These are phyloP conservation scores for Discostella stelligeroides DNA, from an alignment of 108 stramenopile species.

Conservation along the genomic window DNA sequence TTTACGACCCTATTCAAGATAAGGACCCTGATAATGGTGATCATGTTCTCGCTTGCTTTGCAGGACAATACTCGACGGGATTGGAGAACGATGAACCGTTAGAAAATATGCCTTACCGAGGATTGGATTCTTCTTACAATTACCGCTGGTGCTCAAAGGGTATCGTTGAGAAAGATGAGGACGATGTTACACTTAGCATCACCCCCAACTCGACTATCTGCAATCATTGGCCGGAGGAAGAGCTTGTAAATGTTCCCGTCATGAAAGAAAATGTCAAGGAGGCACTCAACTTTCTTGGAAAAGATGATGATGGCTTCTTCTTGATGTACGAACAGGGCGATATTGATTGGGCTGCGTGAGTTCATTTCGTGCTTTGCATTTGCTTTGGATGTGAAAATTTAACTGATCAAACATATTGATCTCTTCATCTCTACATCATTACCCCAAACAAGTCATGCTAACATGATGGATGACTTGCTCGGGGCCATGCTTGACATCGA, in stretches of 20 bases:
- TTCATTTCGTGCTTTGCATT: background rate
- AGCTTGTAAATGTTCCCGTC: conserved; percentile 51
- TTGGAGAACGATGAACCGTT: conserved; percentile 10
- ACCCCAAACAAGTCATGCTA: conserved; percentile 33
- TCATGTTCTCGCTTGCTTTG: conserved; percentile 57
- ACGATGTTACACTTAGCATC: conserved; percentile 26
- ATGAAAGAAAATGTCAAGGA: conserved; percentile 52
- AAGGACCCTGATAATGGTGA: conserved; percentile 60
- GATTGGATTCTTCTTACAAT: conserved; percentile 47
- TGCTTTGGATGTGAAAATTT: background rate
- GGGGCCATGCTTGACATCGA: conserved; percentile 65
- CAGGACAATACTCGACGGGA: conserved; percentile 36
- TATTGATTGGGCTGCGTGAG: conserved; percentile 60
- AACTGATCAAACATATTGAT: too few species aligned
- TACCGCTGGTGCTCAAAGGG: conserved; percentile 52
- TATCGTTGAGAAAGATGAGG: conserved; percentile 38
- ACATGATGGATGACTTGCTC: conserved; percentile 68
- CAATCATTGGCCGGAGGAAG: conserved; percentile 55
- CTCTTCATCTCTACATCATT: too few species aligned
- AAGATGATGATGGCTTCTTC: conserved; percentile 71
- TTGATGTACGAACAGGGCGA: conserved; percentile 73
- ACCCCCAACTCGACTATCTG: conserved; percentile 40
- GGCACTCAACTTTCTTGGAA: conserved; percentile 59
- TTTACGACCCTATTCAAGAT: conserved; percentile 37
- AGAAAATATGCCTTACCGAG: conserved; percentile 54